phyloP scores from a whole-genome alignment of 495 filamentous ascomycete species.

The Poronia punctata region DNA sequence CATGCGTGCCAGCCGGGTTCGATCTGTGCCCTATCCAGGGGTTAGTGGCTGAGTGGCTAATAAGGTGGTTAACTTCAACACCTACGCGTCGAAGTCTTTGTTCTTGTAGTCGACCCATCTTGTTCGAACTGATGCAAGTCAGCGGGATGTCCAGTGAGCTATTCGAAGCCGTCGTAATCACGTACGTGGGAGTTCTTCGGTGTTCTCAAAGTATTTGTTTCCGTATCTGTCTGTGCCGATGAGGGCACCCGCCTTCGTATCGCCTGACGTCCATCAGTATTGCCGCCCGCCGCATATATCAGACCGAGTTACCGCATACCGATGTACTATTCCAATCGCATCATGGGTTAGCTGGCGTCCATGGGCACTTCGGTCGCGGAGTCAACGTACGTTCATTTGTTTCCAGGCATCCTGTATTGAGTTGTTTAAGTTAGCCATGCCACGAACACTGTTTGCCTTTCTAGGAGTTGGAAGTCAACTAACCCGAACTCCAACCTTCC shows the following conservation, averaged over 20 bases:
- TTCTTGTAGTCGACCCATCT: conserved; percentile 97
- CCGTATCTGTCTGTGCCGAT: conserved; percentile 84
- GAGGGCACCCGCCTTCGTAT: conserved; percentile 89
- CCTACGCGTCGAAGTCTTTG: conserved; percentile 76
- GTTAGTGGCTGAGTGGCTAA: conserved; percentile 9
- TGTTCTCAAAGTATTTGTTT: conserved; percentile 97
- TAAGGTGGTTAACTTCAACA: conserved; percentile 1
- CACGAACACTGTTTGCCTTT: no score
- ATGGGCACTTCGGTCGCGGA: conserved; percentile 7
- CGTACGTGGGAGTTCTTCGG: conserved; percentile 89
- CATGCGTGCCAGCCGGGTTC: conserved; percentile 98
- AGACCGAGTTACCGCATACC: conserved; percentile 37
- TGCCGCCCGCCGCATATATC: neutral
- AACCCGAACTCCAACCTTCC: conserved; percentile 83
- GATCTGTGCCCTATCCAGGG: conserved; percentile 57
- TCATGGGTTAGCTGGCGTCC: conserved; percentile 22
- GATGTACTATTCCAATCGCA: conserved; percentile 50
- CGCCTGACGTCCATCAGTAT: conserved; percentile 55
- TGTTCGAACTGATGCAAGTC: conserved; percentile 65
- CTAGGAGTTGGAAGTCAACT: conserved; percentile 6
- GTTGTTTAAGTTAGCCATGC: no score
- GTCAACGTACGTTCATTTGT: conserved; percentile 77
- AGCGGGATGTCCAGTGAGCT: conserved; percentile 8
- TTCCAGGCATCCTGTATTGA: conserved; percentile 72
- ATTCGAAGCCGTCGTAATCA: conserved; percentile 2